These are phyloP conservation scores for Cochliopodium minus DNA, from an alignment of 208 protist genomes.

Conservation along the genomic window DNA sequence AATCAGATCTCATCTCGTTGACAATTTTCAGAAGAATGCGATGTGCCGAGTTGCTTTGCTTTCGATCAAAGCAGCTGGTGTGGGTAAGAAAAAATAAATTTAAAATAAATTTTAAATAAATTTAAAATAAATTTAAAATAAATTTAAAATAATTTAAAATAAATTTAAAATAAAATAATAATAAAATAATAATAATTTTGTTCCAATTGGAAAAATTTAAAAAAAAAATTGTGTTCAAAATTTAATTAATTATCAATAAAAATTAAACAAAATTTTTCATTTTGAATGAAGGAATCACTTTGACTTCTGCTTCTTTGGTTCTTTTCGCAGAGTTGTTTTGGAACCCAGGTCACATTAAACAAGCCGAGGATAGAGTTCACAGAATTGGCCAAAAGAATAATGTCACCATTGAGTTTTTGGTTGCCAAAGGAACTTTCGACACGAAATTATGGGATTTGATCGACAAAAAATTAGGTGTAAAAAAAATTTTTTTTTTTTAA, in stretches of 20 bases:
- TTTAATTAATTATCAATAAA: no score
- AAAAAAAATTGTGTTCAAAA: no score
- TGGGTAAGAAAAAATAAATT: no score
- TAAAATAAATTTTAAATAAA: no score
- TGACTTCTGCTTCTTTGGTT: slow-evolving; percentile 70
- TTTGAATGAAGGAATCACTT: no score
- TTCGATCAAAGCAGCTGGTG: slow-evolving; percentile 78
- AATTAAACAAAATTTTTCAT: no score
- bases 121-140: no score
- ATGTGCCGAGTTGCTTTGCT: slow-evolving; percentile 58
- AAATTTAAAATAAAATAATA: no score
- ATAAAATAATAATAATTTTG: no score
- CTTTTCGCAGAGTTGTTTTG: slow-evolving; percentile 90
- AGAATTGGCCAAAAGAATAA: slow-evolving; percentile 69
- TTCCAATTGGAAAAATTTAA: no score
- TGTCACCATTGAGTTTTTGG: slow-evolving; percentile 62
- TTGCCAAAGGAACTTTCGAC: slow-evolving; percentile 2
- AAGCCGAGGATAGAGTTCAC: slow-evolving; percentile 87
- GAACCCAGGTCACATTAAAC: slow-evolving; percentile 76
- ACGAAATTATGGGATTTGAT: background rate
- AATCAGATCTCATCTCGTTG: slow-evolving; percentile 42
- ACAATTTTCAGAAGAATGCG: slow-evolving; percentile 49
- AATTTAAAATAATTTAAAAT: no score
- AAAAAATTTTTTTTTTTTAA: no score
- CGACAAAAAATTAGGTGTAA: slow-evolving; percentile 1